Conservation (phyloP, 495 filamentous ascomycete genomes). For the Trichodelitschia bisporula region DNA sequence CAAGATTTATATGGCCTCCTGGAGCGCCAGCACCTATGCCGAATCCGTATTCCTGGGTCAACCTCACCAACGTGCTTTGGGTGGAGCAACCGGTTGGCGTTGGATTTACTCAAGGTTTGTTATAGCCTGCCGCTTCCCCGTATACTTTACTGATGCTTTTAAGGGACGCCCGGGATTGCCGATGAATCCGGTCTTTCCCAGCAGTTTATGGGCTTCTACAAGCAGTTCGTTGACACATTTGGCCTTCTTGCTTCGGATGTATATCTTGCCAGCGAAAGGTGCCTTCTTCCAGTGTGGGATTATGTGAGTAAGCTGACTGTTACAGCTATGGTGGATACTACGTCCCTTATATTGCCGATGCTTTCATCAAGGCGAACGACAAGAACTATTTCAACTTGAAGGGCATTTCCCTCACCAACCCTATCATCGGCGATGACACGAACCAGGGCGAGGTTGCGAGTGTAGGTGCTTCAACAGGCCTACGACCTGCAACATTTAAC, state of each 20-base stretch:
- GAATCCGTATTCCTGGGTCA: slow-evolving; percentile 3
- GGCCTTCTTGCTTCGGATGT: too few species aligned
- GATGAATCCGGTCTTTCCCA: background rate
- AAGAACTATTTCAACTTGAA: slow-evolving; percentile 38
- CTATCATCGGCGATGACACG: background rate
- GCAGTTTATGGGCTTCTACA: slow-evolving; percentile 8
- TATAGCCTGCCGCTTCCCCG: too few species aligned
- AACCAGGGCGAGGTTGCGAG: background rate
- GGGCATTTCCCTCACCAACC: slow-evolving; percentile 41
- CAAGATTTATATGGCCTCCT: slow-evolving; percentile 35
- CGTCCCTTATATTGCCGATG: slow-evolving; percentile 54
- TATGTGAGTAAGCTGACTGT: too few species aligned
- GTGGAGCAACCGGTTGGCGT: slow-evolving; percentile 14
- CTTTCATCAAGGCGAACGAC: slow-evolving; percentile 46
- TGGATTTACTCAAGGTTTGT: slow-evolving; percentile 3
- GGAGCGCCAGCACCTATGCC: background rate
- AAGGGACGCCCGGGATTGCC: background rate
- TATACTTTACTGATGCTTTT: too few species aligned
- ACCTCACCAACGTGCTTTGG: slow-evolving; percentile 13
- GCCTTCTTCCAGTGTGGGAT: too few species aligned
- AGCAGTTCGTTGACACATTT: slow-evolving; percentile 10
- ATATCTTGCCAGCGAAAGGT: too few species aligned
- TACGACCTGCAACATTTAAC: too few species aligned
- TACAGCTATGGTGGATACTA: slow-evolving; percentile 53
- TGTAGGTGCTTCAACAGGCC: too few species aligned